Conservation (phyloP, 805 yeast genomes). For the Blastobotrys attinorum region DNA sequence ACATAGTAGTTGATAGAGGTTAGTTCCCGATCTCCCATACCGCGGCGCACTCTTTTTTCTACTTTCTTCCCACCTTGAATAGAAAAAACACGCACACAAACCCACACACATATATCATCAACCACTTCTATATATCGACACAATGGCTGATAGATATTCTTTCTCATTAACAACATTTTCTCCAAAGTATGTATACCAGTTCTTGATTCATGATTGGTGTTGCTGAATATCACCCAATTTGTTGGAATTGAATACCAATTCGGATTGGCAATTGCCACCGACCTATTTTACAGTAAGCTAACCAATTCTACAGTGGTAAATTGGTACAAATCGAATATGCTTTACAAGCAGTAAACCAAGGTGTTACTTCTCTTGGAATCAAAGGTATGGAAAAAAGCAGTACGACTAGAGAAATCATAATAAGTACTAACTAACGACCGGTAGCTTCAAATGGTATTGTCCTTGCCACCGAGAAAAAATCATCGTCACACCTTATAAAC, state of each 20-base stretch:
- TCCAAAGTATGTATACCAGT: slow-evolving; percentile 58
- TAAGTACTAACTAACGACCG: background rate
- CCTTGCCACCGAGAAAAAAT: slow-evolving; percentile 91
- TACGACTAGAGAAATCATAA: background rate
- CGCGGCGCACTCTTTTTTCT: too few species aligned
- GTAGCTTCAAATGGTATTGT: slow-evolving; percentile 92
- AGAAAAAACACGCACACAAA: background rate
- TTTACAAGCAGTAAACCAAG: slow-evolving; percentile 92
- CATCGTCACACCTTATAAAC: slow-evolving; percentile 69
- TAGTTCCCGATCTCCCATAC: too few species aligned
- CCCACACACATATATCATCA: background rate
- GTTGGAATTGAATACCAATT: too few species aligned
- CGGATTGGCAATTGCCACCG: too few species aligned
- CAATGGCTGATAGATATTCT: slow-evolving; percentile 96
- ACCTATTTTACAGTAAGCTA: too few species aligned
- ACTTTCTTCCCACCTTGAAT: too few species aligned
- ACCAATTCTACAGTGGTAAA: slow-evolving; percentile 59
- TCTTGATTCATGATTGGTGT: background rate
- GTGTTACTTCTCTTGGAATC: slow-evolving; percentile 94
- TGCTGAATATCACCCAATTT: too few species aligned
- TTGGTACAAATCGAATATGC: slow-evolving; percentile 97
- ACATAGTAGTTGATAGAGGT: too few species aligned
- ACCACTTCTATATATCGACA: slow-evolving; percentile 9
- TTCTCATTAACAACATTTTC: slow-evolving; percentile 96
- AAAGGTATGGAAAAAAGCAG: slow-evolving; percentile 36